Percentiles rank a stretch among this genome's conserved stretches.
These are phyloP conservation scores for Mrakia hoshinonis DNA, from an alignment of 768 basidiomycete species.

Conservation along the genomic window DNA sequence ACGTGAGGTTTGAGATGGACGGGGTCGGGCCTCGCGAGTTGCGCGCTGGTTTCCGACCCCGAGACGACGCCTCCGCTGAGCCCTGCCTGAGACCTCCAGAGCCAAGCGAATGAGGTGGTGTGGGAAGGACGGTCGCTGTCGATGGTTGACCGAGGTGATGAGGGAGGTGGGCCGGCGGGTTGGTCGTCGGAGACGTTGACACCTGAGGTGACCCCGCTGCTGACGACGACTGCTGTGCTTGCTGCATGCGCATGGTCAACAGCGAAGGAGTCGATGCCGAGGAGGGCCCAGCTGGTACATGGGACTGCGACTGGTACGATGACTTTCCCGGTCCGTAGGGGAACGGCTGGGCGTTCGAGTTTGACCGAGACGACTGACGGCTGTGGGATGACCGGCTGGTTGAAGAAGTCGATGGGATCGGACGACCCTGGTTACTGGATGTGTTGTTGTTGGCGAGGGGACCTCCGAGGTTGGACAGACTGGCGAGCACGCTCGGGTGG, in stretches of 20 bases:
- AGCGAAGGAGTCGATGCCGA: constrained; percentile 1
- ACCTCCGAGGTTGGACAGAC: constrained; percentile 5
- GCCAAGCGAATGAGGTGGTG: constrained; percentile 15
- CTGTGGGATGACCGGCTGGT: not conserved
- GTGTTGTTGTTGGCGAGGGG: not conserved
- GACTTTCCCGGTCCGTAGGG: not conserved
- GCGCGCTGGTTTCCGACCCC: not conserved
- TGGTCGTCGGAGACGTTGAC: not conserved
- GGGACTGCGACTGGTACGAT: not conserved
- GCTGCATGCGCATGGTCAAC: constrained; percentile 10
- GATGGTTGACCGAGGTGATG: not conserved
- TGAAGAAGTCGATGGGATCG: not conserved
- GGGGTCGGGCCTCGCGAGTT: not conserved
- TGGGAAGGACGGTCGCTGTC: constrained; percentile 11
- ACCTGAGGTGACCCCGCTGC: not conserved
- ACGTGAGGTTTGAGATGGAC: not conserved
- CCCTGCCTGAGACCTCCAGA: not conserved
- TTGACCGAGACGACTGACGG: not conserved
- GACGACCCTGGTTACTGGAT: not conserved
- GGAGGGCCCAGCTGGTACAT: not conserved
- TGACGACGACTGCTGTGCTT: not conserved
- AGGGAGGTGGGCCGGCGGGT: constrained; percentile 3
- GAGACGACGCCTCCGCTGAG: not conserved
- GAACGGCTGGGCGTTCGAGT: not conserved
- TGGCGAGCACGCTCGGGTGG: constrained; percentile 16